Base-by-base conservation (phyloP, 1,284 basidiomycete genomes). In the Hortiboletus rubellus region DNA sequence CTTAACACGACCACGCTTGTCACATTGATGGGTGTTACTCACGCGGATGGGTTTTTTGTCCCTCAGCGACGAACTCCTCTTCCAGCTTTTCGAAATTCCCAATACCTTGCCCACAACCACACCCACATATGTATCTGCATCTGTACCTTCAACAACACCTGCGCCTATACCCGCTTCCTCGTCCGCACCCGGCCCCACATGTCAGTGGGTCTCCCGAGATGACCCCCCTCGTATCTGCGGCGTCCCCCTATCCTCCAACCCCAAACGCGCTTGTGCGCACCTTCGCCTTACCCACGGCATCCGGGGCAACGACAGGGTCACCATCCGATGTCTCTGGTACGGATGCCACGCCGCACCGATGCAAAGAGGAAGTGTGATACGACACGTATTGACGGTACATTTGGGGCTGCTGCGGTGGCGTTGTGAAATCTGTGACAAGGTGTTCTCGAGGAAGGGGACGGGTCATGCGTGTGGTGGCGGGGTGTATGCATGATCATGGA, bases 331-430 rank as follows among this genome's bases (percentile, higher is more conserved):
- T 15, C 37, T 14, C 1, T 66, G 64, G 64, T 7, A 53, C 7
- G 50, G 6, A 10, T 66, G 64, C 34, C 24, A 14, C 1, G 57
- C 57, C 5, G 43, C 53, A 1, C 65, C 57, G 4, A 66, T 66
- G 64, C 65, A 66, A 17, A 54, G 65, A 10, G 67, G 64, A 0
- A 66, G 67, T 9, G 12, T 66, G 7, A 50, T 67, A 15, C 37
- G 64, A 8, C 64, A 66, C 47, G 1, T 66, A 3, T 22, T 64
- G 24, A 22, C 67, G 1, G 65, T 66, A 7, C 64, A 66, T 22
- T 18, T 66, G 40, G 46, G 42, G 7, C 8, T 69, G 14, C 37
- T 66, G 37, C 51, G 60, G 1, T 65, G 64, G 64, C 50, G 15
- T 9, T 65, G 64, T n/a, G 53, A 62, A 14, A 11, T 1, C 1